Evolutionary conservation across 331 rosid species (phyloP).

Genomic region (Stylosanthes scabra): DNA sequence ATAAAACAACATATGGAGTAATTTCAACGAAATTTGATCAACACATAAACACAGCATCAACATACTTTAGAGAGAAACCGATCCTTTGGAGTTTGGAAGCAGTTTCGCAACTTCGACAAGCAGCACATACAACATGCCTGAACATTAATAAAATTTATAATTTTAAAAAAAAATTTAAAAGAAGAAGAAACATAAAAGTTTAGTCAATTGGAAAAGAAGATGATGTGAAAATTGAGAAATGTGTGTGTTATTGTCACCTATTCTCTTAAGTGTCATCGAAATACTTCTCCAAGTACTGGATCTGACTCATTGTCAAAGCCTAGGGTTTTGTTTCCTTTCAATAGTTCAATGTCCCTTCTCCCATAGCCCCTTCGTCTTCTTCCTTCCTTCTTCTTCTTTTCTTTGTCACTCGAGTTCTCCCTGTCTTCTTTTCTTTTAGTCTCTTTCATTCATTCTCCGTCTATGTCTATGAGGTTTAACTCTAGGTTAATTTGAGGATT

Average conservation of each 20-base stretch:
- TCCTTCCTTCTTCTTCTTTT: no score
- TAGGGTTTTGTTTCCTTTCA: slow-evolving; percentile 42
- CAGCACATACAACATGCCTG: slow-evolving; percentile 91
- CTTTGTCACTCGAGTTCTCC: no score
- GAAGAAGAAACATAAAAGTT: neutral
- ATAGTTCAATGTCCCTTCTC: slow-evolving; percentile 12
- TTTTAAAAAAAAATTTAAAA: no score
- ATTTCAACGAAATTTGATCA: neutral
- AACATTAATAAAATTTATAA: neutral
- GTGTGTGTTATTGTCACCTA: slow-evolving; percentile 48
- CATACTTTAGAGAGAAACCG: slow-evolving; percentile 89
- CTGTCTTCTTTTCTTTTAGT: no score
- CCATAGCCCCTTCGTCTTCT: no score
- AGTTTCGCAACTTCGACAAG: slow-evolving; percentile 78
- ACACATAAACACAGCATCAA: neutral
- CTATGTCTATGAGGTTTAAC: no score
- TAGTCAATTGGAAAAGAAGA: no score
- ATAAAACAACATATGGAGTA: neutral
- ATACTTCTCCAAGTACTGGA: slow-evolving; percentile 97
- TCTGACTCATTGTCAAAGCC: slow-evolving; percentile 78
- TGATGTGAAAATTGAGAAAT: neutral
- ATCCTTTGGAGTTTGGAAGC: slow-evolving; percentile 92
- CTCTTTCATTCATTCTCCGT: no score
- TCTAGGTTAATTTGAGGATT: no score
- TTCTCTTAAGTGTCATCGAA: slow-evolving; percentile 87